Conservation (phyloP, 768 basidiomycete genomes). For the Pleurotus cornucopiae region DNA sequence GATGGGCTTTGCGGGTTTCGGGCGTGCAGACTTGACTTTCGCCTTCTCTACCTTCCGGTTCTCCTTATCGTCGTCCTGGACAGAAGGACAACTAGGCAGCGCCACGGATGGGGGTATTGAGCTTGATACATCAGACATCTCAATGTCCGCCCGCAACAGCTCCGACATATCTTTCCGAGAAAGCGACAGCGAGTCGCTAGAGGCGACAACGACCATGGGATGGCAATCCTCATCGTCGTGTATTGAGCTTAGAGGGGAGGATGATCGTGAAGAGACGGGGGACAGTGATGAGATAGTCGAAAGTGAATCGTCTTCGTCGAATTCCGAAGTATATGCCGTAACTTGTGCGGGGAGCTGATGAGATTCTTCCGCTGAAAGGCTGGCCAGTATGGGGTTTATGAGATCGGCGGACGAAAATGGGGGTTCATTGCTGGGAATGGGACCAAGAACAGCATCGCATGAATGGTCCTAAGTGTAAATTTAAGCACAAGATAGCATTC, state of each 20-base stretch:
- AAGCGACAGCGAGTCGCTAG: background rate
- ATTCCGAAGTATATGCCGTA: background rate
- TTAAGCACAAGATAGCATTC: background rate
- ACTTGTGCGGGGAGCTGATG: background rate
- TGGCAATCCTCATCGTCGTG: background rate
- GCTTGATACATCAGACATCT: background rate
- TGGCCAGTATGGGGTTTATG: background rate
- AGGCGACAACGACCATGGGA: background rate
- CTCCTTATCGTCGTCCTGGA: constrained; percentile 14
- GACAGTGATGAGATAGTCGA: constrained; percentile 5
- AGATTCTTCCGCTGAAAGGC: background rate
- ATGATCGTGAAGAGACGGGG: background rate
- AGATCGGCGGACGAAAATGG: background rate
- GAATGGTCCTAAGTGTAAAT: background rate
- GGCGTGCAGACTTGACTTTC: constrained; percentile 7
- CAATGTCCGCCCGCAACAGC: background rate
- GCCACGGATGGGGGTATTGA: background rate
- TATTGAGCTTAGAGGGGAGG: constrained; percentile 1
- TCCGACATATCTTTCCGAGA: background rate
- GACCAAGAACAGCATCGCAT: too few species aligned
- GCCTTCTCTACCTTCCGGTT: constrained; percentile 12
- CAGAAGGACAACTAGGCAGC: background rate
- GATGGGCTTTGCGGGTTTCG: constrained; percentile 13
- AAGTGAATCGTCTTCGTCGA: background rate
- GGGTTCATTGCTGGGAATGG: too few species aligned